Conservation (phyloP, 78 protist species). For the Mastigamoeba balamuthi region DNA sequence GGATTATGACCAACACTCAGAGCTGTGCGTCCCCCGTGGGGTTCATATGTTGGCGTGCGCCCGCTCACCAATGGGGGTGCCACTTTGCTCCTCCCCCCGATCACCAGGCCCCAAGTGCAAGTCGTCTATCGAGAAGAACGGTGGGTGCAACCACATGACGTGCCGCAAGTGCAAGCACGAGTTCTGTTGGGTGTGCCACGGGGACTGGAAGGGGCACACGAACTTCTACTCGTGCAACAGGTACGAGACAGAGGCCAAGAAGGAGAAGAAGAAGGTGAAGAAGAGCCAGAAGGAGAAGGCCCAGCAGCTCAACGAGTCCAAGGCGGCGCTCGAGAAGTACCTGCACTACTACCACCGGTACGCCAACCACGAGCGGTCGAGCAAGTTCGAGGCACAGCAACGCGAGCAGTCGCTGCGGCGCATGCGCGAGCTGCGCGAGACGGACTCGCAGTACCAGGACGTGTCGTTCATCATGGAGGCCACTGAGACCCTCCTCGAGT, state of each 20-base stretch:
- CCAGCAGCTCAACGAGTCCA: neutral
- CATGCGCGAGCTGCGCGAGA: neutral
- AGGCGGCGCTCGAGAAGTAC: neutral
- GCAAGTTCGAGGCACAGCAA: neutral
- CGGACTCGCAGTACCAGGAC: neutral
- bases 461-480: neutral
- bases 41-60: no score
- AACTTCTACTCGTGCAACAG: neutral
- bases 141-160: constrained; percentile 4
- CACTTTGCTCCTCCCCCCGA: neutral
- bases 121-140: constrained; percentile 2
- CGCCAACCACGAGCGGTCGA: neutral
- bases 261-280: neutral
- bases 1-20: neutral
- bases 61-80: neutral
- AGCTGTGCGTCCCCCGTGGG: no score
- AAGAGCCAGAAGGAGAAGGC: neutral
- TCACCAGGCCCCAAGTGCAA: neutral
- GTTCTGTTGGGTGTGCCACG: constrained; percentile 5
- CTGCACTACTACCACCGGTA: neutral
- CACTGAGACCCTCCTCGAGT: neutral
- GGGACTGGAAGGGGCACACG: constrained; percentile 3
- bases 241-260: neutral
- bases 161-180: neutral
- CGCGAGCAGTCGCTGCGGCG: neutral